phyloP scores from a whole-genome alignment of 2,329 filamentous ascomycete genomes.

The Pseudogymnoascus verrucosus region DNA sequence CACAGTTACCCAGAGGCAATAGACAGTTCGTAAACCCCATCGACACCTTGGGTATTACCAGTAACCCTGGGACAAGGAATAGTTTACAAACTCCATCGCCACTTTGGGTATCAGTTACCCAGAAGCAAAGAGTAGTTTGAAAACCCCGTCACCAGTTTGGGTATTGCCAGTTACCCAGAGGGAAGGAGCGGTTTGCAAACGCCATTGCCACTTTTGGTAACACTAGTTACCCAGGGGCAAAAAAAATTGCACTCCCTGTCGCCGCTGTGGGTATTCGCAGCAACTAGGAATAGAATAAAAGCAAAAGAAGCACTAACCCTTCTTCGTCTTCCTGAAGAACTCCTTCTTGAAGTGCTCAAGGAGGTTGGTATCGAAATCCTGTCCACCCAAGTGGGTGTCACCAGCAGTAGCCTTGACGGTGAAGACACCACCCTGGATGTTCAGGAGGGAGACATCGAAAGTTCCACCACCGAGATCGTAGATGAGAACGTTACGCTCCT shows the following conservation, averaged over 20 bases:
- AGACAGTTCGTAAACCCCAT: not conserved
- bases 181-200: not conserved
- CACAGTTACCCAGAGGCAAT: not conserved
- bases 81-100: not conserved
- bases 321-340: constrained; percentile 74
- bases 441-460: constrained; percentile 98
- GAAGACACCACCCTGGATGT: constrained; percentile 99
- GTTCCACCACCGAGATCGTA: constrained; percentile 99
- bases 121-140: not conserved
- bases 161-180: not conserved
- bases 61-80: not conserved
- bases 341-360: constrained; percentile 97
- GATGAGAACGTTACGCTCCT: constrained; percentile 98
- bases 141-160: not conserved
- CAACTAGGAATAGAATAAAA: not conserved
- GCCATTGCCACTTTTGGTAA: not conserved
- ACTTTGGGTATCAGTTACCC: not conserved
- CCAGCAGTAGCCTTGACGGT: constrained; percentile 97
- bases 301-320: constrained; percentile 31
- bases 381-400: constrained; percentile 92
- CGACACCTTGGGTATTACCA: not conserved
- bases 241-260: not conserved
- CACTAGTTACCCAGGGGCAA: not conserved
- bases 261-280: not conserved
- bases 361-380: constrained; percentile 94